Evolutionary conservation across 2,329 filamentous ascomycete species (phyloP).

Genomic region (Mollisiaceae sp.): DNA sequence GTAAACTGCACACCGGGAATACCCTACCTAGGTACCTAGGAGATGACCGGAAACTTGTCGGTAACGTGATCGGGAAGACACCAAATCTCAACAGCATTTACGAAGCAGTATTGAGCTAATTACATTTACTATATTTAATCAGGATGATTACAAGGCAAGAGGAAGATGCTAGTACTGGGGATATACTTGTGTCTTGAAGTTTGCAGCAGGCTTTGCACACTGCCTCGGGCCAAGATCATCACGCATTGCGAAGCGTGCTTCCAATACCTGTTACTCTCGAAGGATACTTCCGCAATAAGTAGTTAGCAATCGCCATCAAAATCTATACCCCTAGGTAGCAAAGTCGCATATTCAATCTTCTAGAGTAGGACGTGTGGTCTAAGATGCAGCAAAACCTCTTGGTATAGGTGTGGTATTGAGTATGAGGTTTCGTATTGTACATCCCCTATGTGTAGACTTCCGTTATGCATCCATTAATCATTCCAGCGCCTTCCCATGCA

Average conservation of each 20-base stretch:
- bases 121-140: not conserved
- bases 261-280: too few species aligned
- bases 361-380: not conserved
- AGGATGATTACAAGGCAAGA: not conserved
- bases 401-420: not conserved
- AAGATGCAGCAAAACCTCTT: not conserved
- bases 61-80: not conserved
- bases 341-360: too few species aligned
- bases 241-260: too few species aligned
- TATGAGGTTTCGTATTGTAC: not conserved
- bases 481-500: constrained; percentile 7
- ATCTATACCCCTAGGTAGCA: too few species aligned
- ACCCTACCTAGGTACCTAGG: too few species aligned
- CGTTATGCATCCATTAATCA: constrained; percentile 6
- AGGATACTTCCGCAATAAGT: too few species aligned
- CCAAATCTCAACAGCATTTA: not conserved
- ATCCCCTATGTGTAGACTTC: not conserved
- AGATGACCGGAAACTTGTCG: not conserved
- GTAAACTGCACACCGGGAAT: too few species aligned
- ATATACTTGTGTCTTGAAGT: too few species aligned
- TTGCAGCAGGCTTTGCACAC: too few species aligned
- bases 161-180: not conserved
- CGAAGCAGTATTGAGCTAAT: not conserved
- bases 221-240: too few species aligned
- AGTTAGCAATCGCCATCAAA: too few species aligned